These are phyloP conservation scores for Aurantiochytrium sp. DNA, from an alignment of 108 stramenopile species.

Conservation along the genomic window DNA sequence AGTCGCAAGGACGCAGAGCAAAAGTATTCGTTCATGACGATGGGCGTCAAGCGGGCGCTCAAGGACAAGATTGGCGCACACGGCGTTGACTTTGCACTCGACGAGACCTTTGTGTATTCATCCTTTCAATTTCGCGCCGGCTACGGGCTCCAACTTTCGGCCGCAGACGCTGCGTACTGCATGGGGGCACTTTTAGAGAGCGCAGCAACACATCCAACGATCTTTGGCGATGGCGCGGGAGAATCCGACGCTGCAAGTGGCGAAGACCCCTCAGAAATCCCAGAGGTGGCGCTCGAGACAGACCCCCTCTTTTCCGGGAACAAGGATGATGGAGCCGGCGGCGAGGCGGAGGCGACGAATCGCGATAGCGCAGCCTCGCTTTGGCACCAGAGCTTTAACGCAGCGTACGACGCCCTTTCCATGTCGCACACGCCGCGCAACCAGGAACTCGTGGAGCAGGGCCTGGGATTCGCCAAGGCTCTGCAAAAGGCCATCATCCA, in stretches of 20 bases:
- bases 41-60: neutral
- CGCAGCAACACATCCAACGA: neutral
- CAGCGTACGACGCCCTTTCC: neutral
- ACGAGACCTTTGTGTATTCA: neutral
- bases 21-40: slow-evolving; percentile 7
- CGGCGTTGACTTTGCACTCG: neutral
- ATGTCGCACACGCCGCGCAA: neutral
- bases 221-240: neutral
- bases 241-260: neutral
- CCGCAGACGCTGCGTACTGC: neutral
- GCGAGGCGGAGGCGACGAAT: neutral
- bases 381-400: neutral
- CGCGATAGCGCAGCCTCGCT: neutral
- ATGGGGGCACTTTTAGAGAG: neutral
- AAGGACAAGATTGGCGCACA: neutral
- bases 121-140: slow-evolving; percentile 7
- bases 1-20: slow-evolving; percentile 5
- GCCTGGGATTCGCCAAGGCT: neutral
- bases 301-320: neutral
- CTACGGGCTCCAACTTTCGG: neutral
- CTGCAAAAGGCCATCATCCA: neutral
- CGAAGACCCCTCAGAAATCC: neutral
- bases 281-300: neutral
- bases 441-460: neutral
- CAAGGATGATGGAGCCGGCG: neutral